These are phyloP conservation scores for Kwoniella dejecticola DNA, from an alignment of 768 basidiomycete genomes.

Conservation along the genomic window DNA sequence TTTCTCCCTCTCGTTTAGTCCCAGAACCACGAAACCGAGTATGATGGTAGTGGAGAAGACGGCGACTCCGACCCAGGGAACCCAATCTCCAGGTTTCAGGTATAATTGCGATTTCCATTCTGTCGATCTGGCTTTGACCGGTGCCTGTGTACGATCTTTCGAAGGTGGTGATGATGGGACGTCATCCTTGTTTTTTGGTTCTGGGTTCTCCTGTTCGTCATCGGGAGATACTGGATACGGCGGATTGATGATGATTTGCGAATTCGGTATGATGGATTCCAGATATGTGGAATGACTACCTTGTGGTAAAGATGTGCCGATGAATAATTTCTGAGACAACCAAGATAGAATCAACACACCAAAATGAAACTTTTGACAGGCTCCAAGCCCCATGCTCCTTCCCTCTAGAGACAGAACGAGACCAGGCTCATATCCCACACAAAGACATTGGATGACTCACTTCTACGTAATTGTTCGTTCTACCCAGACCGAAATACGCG, in stretches of 20 bases:
- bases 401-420: neutral
- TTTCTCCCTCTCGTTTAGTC: constrained; percentile 91
- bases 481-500: constrained; percentile 91
- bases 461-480: constrained; percentile 99
- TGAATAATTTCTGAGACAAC: constrained; percentile 73
- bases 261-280: constrained; percentile 97
- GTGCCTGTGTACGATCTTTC: neutral
- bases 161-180: neutral
- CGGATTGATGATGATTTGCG: constrained; percentile 91
- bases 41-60: constrained; percentile 72
- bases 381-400: no score
- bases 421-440: neutral
- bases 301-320: constrained; percentile 80
- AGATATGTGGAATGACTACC: constrained; percentile 79
- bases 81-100: constrained; percentile 92
- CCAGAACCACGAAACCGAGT: constrained; percentile 78
- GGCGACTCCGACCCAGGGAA: constrained; percentile 92
- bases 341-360: no score
- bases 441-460: constrained; percentile 32
- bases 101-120: constrained; percentile 87
- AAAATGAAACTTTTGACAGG: no score
- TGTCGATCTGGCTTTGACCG: constrained; percentile 31
- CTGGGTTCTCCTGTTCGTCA: neutral
- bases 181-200: no score
- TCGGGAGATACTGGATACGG: constrained; percentile 34